Evolutionary conservation across 148 eudicot genomes (phyloP).

Genomic region (Tetragonia tetragonoides): DNA sequence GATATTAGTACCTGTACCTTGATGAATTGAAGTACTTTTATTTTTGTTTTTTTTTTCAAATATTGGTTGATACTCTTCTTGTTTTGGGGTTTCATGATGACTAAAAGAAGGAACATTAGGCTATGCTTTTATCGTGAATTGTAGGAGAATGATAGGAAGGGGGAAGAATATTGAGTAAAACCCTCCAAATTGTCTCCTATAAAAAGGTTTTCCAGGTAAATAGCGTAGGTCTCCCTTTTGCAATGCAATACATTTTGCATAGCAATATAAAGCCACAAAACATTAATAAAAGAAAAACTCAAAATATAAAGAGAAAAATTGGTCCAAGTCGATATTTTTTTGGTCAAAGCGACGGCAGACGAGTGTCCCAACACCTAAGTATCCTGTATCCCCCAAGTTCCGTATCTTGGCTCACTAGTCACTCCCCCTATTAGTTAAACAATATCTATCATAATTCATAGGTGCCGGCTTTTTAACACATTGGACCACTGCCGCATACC

Average conservation of each 20-base stretch:
- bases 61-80: not conserved
- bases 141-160: slow-evolving; percentile 15
- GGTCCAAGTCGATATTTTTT: slow-evolving; percentile 10
- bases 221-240: slow-evolving; percentile 30
- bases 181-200: slow-evolving; percentile 29
- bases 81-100: not conserved
- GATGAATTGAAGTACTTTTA: too few species aligned
- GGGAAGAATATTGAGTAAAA: slow-evolving; percentile 14
- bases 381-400: too few species aligned
- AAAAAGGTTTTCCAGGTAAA: not conserved
- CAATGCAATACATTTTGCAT: slow-evolving; percentile 27
- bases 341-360: slow-evolving; percentile 25
- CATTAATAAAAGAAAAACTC: not conserved
- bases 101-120: not conserved
- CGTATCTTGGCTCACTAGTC: too few species aligned
- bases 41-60: too few species aligned
- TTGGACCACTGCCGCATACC: slow-evolving; percentile 26
- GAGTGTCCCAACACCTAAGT: not conserved
- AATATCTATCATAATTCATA: not conserved
- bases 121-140: slow-evolving; percentile 7
- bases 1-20: too few species aligned
- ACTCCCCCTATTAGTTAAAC: too few species aligned
- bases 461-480: slow-evolving; percentile 29
- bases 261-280: slow-evolving; percentile 19
- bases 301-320: not conserved